Conservation (phyloP, 306 rosid species). For the Boehmeria nivea region DNA sequence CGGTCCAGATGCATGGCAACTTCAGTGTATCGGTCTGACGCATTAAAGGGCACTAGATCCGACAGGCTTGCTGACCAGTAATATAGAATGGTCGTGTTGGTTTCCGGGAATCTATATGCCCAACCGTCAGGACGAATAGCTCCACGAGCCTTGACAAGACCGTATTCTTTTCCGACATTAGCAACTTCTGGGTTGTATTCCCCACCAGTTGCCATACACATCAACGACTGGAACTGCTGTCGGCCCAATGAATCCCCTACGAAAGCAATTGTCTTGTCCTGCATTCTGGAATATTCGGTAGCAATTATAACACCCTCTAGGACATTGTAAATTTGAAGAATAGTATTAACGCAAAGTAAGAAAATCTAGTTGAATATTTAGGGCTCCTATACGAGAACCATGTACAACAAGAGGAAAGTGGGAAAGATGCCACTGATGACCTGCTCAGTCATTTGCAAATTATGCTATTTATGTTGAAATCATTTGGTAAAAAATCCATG, state of each 20-base stretch:
- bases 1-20: constrained; percentile 92
- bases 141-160: constrained; percentile 65
- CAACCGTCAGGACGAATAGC: constrained; percentile 94
- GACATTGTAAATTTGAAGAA: not conserved
- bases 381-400: not conserved
- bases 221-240: constrained; percentile 89
- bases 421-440: not conserved
- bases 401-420: not conserved
- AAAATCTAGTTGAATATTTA: not conserved
- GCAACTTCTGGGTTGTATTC: constrained; percentile 55
- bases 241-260: constrained; percentile 87
- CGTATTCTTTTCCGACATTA: constrained; percentile 70
- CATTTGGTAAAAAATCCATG: not conserved
- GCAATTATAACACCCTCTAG: constrained; percentile 26
- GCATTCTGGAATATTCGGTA: constrained; percentile 58
- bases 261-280: constrained; percentile 81
- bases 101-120: constrained; percentile 76
- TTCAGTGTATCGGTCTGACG: constrained; percentile 36
- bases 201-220: constrained; percentile 88
- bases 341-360: not conserved
- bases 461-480: not conserved
- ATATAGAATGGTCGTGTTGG: constrained; percentile 79
- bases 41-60: constrained; percentile 64
- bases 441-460: not conserved
- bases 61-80: constrained; percentile 92